These are phyloP conservation scores for Madurella fahalii DNA, from an alignment of 2,329 filamentous ascomycete genomes.

Conservation along the genomic window DNA sequence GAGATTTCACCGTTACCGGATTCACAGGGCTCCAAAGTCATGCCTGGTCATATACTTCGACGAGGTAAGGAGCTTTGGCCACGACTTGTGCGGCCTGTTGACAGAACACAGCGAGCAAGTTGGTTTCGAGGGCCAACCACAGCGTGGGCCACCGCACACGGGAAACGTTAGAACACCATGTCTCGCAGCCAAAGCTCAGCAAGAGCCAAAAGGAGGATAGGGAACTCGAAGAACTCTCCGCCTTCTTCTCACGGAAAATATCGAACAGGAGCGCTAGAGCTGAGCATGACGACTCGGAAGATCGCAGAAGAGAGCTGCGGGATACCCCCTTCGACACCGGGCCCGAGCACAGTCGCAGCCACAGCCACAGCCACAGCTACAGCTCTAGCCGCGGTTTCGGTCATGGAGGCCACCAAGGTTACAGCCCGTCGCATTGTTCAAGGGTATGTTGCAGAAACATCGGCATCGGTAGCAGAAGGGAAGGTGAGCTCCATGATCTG, in stretches of 20 bases:
- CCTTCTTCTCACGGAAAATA: slow-evolving; percentile 31
- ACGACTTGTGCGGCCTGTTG: background rate
- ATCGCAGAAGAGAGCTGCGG: background rate
- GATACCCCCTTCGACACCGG: background rate
- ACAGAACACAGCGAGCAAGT: slow-evolving; percentile 3
- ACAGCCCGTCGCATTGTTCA: background rate
- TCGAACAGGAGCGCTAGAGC: background rate
- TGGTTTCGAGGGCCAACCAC: background rate
- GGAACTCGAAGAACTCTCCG: slow-evolving; percentile 35
- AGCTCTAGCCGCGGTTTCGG: too few species aligned
- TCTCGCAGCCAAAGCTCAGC: slow-evolving; percentile 11
- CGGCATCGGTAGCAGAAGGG: background rate
- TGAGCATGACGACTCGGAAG: background rate
- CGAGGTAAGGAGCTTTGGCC: background rate
- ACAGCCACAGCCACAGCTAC: too few species aligned
- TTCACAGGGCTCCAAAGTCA: background rate
- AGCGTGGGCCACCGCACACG: background rate
- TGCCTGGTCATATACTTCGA: background rate
- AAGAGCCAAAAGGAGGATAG: slow-evolving; percentile 29
- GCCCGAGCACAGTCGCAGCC: background rate
- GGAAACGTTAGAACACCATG: background rate
- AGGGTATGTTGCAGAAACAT: background rate
- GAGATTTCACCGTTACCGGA: background rate
- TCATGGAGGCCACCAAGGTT: background rate
- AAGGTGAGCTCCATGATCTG: background rate